These are phyloP conservation scores for Phanerodontia chrysosporium DNA, from an alignment of 768 basidiomycete genomes.

Conservation along the genomic window DNA sequence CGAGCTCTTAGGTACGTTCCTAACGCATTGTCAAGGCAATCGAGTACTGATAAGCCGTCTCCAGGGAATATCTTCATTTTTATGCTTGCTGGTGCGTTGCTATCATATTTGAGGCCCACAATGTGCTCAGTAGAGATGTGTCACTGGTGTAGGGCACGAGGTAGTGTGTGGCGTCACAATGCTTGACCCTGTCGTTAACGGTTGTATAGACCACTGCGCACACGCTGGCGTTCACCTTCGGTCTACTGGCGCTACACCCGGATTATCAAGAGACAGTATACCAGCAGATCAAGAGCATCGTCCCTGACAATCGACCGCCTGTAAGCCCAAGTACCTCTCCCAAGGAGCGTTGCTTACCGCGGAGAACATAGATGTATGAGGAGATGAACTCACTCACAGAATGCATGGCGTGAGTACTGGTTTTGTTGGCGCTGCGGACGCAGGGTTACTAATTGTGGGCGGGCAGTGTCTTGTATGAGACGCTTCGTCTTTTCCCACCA, in stretches of 20 bases:
- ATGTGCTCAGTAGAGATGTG: too few species aligned
- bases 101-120: not conserved
- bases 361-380: slow-evolving; percentile 22
- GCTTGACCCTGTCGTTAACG: too few species aligned
- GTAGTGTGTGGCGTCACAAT: too few species aligned
- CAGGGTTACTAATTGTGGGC: not conserved
- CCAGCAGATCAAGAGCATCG: slow-evolving; percentile 26
- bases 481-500: slow-evolving; percentile 31
- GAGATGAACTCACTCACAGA: slow-evolving; percentile 24
- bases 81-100: slow-evolving; percentile 41
- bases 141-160: slow-evolving; percentile 5
- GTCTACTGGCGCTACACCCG: slow-evolving; percentile 34
- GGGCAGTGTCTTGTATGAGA: slow-evolving; percentile 30
- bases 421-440: not conserved
- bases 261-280: slow-evolving; percentile 36
- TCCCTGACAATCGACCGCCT: slow-evolving; percentile 24
- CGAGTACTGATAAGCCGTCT: not conserved
- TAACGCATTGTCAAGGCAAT: too few species aligned
- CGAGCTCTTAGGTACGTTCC: slow-evolving; percentile 37
- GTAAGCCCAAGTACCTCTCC: slow-evolving; percentile 13
- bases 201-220: slow-evolving; percentile 32
- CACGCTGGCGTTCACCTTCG: slow-evolving; percentile 30
- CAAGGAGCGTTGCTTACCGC: not conserved
- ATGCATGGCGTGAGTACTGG: slow-evolving; percentile 22
- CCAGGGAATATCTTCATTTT: slow-evolving; percentile 37